phyloP scores from a whole-genome alignment of 768 basidiomycete species.

The Saitozyma podzolica region DNA sequence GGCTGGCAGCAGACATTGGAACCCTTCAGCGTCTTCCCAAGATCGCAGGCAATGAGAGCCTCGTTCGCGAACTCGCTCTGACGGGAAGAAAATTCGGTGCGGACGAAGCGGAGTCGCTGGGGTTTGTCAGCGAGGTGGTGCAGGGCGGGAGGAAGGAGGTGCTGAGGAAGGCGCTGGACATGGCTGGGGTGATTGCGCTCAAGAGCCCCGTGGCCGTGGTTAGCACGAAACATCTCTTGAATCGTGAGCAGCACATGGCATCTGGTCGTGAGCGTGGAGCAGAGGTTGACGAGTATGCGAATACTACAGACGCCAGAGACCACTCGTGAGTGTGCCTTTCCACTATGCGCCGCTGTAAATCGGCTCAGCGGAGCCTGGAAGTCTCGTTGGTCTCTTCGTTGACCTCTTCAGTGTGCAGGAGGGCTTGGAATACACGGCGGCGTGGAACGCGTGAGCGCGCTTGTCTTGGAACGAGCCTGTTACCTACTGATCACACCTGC shows the following conservation, averaged over 20 bases:
- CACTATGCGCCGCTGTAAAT: no score
- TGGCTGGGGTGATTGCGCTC: conserved; percentile 65
- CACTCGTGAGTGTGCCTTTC: conserved; percentile 61
- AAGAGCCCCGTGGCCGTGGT: conserved; percentile 79
- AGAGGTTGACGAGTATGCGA: not conserved
- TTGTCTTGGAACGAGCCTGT: conserved; percentile 11
- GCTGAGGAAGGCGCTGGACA: conserved; percentile 49
- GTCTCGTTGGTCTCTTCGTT: not conserved
- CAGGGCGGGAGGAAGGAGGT: conserved; percentile 68
- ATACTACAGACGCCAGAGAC: conserved; percentile 63
- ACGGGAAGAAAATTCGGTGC: conserved; percentile 72
- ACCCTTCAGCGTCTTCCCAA: conserved; percentile 79
- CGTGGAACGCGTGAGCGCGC: conserved; percentile 58
- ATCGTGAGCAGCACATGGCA: conserved; percentile 50
- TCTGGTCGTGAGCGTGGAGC: not conserved
- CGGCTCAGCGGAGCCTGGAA: no score
- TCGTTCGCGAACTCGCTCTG: conserved; percentile 72
- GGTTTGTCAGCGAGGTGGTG: conserved; percentile 73
- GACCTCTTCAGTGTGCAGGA: conserved; percentile 54
- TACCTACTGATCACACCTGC: conserved; percentile 1
- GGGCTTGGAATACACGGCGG: conserved; percentile 62
- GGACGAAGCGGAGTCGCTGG: conserved; percentile 66
- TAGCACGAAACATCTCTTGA: conserved; percentile 74
- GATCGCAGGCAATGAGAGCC: conserved; percentile 70
- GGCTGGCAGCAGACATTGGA: conserved; percentile 84